Base-by-base conservation (phyloP, 441 rosid species). In the Erodium trifolium region DNA sequence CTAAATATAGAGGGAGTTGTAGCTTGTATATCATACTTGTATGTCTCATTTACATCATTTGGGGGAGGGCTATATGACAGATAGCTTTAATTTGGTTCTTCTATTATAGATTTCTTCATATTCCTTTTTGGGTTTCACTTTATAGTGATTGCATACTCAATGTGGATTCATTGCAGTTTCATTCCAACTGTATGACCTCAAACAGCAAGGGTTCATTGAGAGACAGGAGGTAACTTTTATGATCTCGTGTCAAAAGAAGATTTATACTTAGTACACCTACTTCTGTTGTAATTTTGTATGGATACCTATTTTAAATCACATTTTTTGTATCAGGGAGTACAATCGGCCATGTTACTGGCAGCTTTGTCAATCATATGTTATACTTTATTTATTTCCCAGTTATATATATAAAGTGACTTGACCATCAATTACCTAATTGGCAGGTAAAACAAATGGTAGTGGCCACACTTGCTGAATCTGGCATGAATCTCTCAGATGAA, bases 181-280 rank as follows among this genome's bases (percentile, higher is more conserved):
- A 23, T 92, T 90, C 81, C 95, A 92, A 79, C 72, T 92, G 39
- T 87, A 92, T 29, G 98, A 92, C 79, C 96, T 88, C 76, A 92
- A 92, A 82, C 98, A 92, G 73, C 98, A 92, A 82, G 98, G 97
- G n/a, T 92, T 92, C 78, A 90, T 92, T 66, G 97, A 90, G 79
- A 88, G 96, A 64, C 89, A 90, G 76, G 91, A 89, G 91, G 97
- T 87, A 78, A 43, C 11, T 39, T 18, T 35, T 31, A 18, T 71
- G 73, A 59, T 59, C 49, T 10, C 37, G 34, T 19, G 63, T 27
- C 19, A 11, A 14, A 13, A 13, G 17, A 5, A 31, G 16, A 31
- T 63, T 19, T 59, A 13, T 18, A 3, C 34, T 31, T 31, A 31
- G 3, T 31, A 39, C 9, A 39, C 0, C 45, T 39, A 39, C 45